These are phyloP conservation scores for Chrysoporthe cubensis DNA, from an alignment of 2,329 filamentous ascomycete genomes.

Conservation along the genomic window DNA sequence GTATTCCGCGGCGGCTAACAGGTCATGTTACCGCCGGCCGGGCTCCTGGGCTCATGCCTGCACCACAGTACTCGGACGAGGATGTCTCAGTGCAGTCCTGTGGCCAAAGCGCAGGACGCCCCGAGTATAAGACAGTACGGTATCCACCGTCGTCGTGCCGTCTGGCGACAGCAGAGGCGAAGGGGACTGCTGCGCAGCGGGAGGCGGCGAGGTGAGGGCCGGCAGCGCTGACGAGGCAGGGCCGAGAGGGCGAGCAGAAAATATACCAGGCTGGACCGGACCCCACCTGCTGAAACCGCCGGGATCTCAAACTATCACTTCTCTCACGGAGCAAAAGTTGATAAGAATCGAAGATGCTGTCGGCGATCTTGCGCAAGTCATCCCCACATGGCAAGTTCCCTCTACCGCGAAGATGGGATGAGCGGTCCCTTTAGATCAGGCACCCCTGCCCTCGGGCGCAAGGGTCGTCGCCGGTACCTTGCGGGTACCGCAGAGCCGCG, in stretches of 20 bases:
- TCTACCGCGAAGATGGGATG: background rate
- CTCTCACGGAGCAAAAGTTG: background rate
- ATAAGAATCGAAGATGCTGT: background rate
- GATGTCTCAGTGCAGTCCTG: background rate
- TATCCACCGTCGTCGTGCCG: background rate
- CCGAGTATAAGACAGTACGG: background rate
- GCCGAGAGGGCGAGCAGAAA: background rate
- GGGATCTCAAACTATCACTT: background rate
- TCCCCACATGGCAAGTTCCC: conserved; percentile 2
- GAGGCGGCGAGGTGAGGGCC: background rate
- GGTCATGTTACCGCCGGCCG: conserved; percentile 8
- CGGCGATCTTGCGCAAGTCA: background rate
- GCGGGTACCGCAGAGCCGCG: background rate
- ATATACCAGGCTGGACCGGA: background rate
- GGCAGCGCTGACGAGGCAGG: background rate
- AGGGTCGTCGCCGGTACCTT: background rate
- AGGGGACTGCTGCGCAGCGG: background rate
- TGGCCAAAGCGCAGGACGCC: conserved; percentile 1
- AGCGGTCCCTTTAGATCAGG: background rate
- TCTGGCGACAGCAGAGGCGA: background rate
- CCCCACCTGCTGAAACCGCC: background rate
- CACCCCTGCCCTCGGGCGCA: background rate
- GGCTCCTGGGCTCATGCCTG: background rate
- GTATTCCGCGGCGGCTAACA: conserved; percentile 1
- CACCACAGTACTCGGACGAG: background rate